Evolutionary conservation across 768 basidiomycete species (phyloP), one percentile per base, ranked within the genome.

Genomic region (Ephemerocybe angulata): DNA sequence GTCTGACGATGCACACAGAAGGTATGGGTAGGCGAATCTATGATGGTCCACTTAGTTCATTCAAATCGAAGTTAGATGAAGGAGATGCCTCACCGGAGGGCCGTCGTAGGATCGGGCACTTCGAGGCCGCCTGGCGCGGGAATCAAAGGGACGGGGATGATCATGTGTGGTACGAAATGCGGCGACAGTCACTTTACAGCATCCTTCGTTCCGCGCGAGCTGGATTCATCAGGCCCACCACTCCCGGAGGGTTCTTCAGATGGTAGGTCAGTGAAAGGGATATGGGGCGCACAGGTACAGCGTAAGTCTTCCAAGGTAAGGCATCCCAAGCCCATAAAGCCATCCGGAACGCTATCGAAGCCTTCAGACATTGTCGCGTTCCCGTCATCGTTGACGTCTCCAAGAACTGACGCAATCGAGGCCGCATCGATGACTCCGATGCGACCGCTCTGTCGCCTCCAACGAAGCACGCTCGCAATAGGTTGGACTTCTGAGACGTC

Each of bases 11-110:
- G 78, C 77, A 2, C 82, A 79, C 2, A 87, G 68, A 6, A 92
- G 70, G 11, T 76, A 80, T 1, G 88, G 88, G 63, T 85, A 86
- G 7, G 82, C 83, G 55, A 61, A 52, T 1, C 47, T 49, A n/a
- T 37, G 12, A 12, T 12, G 2, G 35, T 37, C 12, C 3, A 37
- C n/a, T 37, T 37, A 12, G 35, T 37, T 37, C n/a, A n/a, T 12
- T 12, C n/a, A 37, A 37, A 3, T 2, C n/a, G 27, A 22, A 46
- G 25, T 12, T 7, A 24, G 1, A 28, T 6, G 22, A 11, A 7
- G 6, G 44, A 13, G 28, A 46, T 21, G n/a, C 1, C 27, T 1
- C 3, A 24, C 25, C 22, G 6, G 27, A 25, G 24, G 11, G n/a
- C n/a, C n/a, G n/a, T n/a, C 6, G 6, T 4, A 2, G 44, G n/a